Conservation (phyloP, 2,329 filamentous ascomycete species). For the Ilyonectria robusta region DNA sequence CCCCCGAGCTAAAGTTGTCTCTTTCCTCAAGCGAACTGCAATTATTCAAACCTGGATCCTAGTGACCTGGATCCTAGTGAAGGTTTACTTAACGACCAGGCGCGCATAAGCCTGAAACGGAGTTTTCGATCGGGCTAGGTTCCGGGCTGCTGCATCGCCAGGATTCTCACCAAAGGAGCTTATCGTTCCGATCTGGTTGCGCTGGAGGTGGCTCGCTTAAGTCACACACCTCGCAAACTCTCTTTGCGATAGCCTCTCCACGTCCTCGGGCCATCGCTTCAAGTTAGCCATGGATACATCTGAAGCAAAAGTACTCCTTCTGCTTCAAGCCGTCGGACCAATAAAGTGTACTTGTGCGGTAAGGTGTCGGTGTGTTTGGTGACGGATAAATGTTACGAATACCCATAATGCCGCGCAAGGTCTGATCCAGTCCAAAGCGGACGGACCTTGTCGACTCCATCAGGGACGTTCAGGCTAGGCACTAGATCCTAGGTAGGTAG, state of each 20-base stretch:
- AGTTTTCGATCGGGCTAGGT: slow-evolving; percentile 11
- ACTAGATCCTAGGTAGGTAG: neutral
- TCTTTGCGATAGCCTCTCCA: neutral
- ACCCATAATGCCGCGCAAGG: neutral
- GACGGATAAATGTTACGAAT: neutral
- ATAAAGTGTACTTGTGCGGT: neutral
- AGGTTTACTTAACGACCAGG: slow-evolving; percentile 17
- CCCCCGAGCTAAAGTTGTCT: slow-evolving; percentile 22
- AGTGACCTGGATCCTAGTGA: slow-evolving; percentile 37
- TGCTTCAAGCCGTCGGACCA: neutral
- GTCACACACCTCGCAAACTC: neutral
- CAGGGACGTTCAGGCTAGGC: neutral
- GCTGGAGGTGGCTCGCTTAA: neutral
- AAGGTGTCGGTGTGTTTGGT: neutral
- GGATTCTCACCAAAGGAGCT: neutral
- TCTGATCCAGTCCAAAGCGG: neutral
- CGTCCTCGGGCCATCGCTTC: neutral
- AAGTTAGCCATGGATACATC: neutral
- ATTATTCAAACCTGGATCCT: slow-evolving; percentile 34
- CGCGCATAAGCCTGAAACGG: slow-evolving; percentile 22
- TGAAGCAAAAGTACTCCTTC: neutral
- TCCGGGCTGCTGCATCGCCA: slow-evolving; percentile 7
- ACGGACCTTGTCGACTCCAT: neutral
- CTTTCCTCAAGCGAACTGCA: slow-evolving; percentile 21
- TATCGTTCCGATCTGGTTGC: neutral